Conservation (phyloP, 306 rosid species). For the Canavalia ensiformis region DNA sequence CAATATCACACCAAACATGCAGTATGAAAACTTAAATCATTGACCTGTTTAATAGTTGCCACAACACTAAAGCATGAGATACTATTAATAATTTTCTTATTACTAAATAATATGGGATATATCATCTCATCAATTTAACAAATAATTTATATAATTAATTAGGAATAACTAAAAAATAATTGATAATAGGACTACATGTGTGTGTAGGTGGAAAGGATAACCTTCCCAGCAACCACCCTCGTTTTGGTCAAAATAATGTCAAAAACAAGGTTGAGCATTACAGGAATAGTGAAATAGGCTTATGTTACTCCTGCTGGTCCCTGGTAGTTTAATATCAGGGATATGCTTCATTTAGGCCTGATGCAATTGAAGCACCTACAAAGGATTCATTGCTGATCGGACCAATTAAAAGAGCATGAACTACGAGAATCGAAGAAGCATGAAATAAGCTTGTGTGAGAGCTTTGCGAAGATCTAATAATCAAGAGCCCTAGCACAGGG, state of each 20-base stretch:
- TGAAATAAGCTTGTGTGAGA: no score
- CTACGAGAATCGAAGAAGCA: no score
- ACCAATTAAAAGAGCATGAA: no score
- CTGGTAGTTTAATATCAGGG: background rate
- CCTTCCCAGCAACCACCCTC: background rate
- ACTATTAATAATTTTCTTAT: background rate
- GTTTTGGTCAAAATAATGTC: background rate
- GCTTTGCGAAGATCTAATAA: no score
- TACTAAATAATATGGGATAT: background rate
- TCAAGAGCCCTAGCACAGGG: no score
- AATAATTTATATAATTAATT: background rate
- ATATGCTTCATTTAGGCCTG: constrained; percentile 1
- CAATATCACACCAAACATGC: constrained; percentile 11
- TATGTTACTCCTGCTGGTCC: background rate
- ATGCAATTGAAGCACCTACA: no score
- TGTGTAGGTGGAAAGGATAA: background rate
- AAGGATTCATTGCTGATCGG: no score
- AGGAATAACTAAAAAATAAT: background rate
- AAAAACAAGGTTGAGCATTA: background rate
- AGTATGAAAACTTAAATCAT: background rate
- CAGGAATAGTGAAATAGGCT: background rate
- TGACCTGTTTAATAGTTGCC: background rate
- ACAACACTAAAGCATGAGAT: constrained; percentile 7
- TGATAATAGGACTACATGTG: background rate
- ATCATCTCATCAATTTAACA: constrained; percentile 7